Conservation (phyloP, 306 rosid species). For the Sicyos baderoa region DNA sequence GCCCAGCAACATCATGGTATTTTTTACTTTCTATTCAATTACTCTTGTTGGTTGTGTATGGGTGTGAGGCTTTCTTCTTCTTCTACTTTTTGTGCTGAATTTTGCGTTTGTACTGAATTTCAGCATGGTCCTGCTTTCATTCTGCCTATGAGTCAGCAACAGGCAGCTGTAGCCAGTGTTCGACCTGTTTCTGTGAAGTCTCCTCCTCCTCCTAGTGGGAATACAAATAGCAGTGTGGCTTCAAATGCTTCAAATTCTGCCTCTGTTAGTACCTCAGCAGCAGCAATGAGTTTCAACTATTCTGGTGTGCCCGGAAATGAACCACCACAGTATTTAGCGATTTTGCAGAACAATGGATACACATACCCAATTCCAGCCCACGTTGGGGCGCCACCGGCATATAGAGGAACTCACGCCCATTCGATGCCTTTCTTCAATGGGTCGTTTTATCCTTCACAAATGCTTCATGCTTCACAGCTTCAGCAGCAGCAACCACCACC, state of each 20-base stretch:
- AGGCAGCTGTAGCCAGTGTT: constrained; percentile 64
- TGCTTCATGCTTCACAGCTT: constrained; percentile 84
- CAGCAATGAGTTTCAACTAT: constrained; percentile 82
- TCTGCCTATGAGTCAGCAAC: constrained; percentile 84
- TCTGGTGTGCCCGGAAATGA: constrained; percentile 67
- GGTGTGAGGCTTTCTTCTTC: neutral
- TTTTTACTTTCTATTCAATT: neutral
- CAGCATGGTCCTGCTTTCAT: constrained; percentile 89
- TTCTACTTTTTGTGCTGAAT: neutral
- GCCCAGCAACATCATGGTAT: constrained; percentile 76
- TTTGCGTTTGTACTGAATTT: neutral
- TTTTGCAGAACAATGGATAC: constrained; percentile 79
- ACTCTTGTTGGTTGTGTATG: neutral
- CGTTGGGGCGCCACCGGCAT: constrained; percentile 75
- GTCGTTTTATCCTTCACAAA: constrained; percentile 71
- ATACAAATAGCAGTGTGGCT: constrained; percentile 35
- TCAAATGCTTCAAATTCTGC: constrained; percentile 37
- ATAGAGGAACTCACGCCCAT: constrained; percentile 73
- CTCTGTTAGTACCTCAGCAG: constrained; percentile 29
- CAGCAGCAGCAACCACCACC: constrained; percentile 49
- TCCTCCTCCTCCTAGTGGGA: constrained; percentile 33
- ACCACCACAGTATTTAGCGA: constrained; percentile 77
- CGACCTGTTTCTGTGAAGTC: constrained; percentile 72
- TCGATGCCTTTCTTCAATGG: constrained; percentile 75
- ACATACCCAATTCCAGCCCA: constrained; percentile 79